Evolutionary conservation across 371 early-diverging fungal species (phyloP).

Genomic region (Lichtheimia ornata): DNA sequence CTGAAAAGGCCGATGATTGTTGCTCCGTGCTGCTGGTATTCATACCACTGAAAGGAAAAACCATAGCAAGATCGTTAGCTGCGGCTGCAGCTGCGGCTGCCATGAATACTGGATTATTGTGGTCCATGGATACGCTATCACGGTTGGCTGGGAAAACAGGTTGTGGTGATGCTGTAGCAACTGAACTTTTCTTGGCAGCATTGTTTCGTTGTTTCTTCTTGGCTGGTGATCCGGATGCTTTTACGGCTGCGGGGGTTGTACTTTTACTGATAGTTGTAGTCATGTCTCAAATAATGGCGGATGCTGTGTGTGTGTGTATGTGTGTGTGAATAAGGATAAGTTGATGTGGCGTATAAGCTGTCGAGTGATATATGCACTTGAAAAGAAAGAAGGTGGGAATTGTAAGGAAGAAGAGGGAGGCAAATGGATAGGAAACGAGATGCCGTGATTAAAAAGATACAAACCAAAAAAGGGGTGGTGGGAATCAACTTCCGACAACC

Average conservation of each 20-base stretch:
- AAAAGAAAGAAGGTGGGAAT: slow-evolving; percentile 16
- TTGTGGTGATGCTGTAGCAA: background rate
- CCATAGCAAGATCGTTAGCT: no score
- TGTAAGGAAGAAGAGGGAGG: slow-evolving; percentile 14
- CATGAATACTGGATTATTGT: no score
- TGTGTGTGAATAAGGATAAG: background rate
- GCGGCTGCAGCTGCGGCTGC: no score
- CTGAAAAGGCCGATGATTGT: slow-evolving; percentile 1
- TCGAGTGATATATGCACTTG: no score
- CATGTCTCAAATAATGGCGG: background rate
- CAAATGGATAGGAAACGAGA: slow-evolving; percentile 4
- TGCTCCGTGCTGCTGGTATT: no score
- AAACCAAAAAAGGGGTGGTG: slow-evolving; percentile 8
- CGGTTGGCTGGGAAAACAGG: background rate
- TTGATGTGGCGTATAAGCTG: no score
- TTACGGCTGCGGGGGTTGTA: background rate
- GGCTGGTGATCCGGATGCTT: background rate
- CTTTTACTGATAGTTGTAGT: slow-evolving; percentile 1
- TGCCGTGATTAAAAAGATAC: slow-evolving; percentile 5
- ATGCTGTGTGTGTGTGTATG: background rate
- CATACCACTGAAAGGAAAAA: no score
- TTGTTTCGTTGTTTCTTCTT: background rate
- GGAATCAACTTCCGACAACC: slow-evolving; percentile 12
- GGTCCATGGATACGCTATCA: background rate
- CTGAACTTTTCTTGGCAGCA: background rate